Base-by-base conservation (phyloP, 352 stramenopile species). In the Phytophthora litchii region DNA sequence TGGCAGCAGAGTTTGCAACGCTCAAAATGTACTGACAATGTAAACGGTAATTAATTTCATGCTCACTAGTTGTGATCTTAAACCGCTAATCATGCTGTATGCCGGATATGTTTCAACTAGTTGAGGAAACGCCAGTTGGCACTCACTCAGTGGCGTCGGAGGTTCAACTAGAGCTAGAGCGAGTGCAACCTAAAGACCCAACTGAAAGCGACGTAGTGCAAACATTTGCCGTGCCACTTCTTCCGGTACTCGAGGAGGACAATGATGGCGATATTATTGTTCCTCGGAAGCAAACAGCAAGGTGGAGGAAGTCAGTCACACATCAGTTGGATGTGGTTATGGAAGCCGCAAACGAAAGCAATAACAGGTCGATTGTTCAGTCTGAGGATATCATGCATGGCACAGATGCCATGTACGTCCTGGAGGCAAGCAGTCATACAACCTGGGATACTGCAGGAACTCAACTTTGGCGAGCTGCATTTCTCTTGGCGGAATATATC, bases 401-500 rank as follows among this genome's bases (percentile, higher is more conserved):
- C 16, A 49, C 23, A 4, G 51, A 64, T 4, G 38, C 40, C 47
- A 37, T 46, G 6, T 70, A 67, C 31, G 20, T 72, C 1, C 47
- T 80, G 41, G 60, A 69, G 43, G 60, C 58, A 23, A 37, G 37
- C 14, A 57, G 36, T 38, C 50, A 19, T 3, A 72, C 45, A 19
- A 50, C 68, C 19, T 81, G 71, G 68, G 35, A 76, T 25, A 57
- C 59, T 27, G 71, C 74, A 14, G 70, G 76, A 12, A 70, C 70
- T 16, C 74, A 86, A 40, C 53, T 83, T 42, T 83, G 82, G 79
- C 71, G 77, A 25, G 79, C 74, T 44, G 78, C 82, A 19, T 69
- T 89, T 19, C 52, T 89, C 16, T 54, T 89, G 16, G 72, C 72
- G 5, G 79, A 89, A 44, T 86, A 74, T 44, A 55, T 90, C 17